These are phyloP conservation scores for Ceratobasidium theobromae DNA, from an alignment of 1,284 basidiomycete species.

Conservation along the genomic window DNA sequence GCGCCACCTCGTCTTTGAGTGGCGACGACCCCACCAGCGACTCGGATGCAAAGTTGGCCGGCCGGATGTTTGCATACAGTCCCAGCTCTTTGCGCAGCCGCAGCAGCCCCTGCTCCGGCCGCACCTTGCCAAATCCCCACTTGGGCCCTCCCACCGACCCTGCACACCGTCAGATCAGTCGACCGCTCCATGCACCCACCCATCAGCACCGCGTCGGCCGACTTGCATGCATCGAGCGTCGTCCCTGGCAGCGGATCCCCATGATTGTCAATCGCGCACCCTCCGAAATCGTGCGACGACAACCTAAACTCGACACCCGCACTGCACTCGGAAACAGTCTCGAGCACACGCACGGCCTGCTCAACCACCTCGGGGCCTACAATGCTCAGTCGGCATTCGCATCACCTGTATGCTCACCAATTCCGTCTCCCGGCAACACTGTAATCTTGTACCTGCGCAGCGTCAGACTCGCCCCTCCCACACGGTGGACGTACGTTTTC, in stretches of 20 bases:
- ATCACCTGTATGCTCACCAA: slow-evolving; percentile 59
- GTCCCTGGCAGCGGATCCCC: slow-evolving; percentile 83
- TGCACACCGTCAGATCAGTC: slow-evolving; percentile 46
- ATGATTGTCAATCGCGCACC: slow-evolving; percentile 85
- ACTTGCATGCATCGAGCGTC: slow-evolving; percentile 84
- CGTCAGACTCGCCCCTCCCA: too few species aligned
- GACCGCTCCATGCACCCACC: too few species aligned
- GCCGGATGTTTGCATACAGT: slow-evolving; percentile 98
- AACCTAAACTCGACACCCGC: slow-evolving; percentile 66
- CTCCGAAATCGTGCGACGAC: slow-evolving; percentile 79
- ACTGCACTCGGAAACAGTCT: slow-evolving; percentile 67
- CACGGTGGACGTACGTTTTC: too few species aligned
- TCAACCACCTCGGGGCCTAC: slow-evolving; percentile 89
- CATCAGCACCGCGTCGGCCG: slow-evolving; percentile 90
- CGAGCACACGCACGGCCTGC: slow-evolving; percentile 86
- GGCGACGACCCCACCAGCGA: slow-evolving; percentile 89
- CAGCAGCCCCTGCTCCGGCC: slow-evolving; percentile 95
- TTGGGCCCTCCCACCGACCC: slow-evolving; percentile 97
- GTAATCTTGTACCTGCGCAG: slow-evolving; percentile 88
- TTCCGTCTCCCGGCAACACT: slow-evolving; percentile 94
- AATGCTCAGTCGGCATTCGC: slow-evolving; percentile 7
- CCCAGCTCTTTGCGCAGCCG: slow-evolving; percentile 92
- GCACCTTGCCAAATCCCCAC: slow-evolving; percentile 92
- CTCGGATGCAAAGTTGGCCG: slow-evolving; percentile 92
- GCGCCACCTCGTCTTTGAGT: slow-evolving; percentile 83